Base-by-base conservation (phyloP, 495 filamentous ascomycete species). In the Aspergillus heteromorphus region DNA sequence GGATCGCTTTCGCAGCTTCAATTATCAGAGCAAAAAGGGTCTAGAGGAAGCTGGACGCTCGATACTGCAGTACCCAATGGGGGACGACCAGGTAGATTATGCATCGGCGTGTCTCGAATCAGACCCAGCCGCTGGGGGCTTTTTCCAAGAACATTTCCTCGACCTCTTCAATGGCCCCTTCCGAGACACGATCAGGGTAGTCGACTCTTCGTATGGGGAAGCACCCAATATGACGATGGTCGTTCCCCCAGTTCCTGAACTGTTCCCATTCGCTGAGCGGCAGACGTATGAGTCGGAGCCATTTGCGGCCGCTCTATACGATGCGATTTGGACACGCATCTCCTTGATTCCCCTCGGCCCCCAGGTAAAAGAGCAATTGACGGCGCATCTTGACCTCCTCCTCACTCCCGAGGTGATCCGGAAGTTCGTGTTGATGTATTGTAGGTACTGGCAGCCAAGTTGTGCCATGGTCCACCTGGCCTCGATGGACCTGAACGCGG, bases 361-460 rank as follows among this genome's bases (percentile, higher is more conserved):
- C 4, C 73, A 73, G 29, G 57, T 65, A 0, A 74, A 77, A 29
- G 67, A 72, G 17, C 73, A 74, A 41, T 64, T 79, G 4, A 69
- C 72, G 4, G 53, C 63, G 4, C 65, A 67, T 19, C 62, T 77
- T 4, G 70, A 66, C 40, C 73, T 69, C 18, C 45, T 78, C 2
- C 62, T 79, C 21, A 74, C 0, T 63, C 68, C 0, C 68, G 71
- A 14, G n/a, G n/a, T n/a, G n/a, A 75, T 79, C 17, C 69, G 65
- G 9, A 75, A 73, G 43, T 74, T 72, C 29, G 54, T 72, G 0
- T 45, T 58, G 13, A 58, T 77, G 4, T 78, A 78, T 54, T 75
- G 75, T 56, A 67, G 67, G 43, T 73, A 71, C 52, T 79, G 76
- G 76, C 74, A 79, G 30, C 67, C 64, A 3, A 76, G 69, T 55